Evolutionary conservation across 139 green algal genomes (phyloP).

Genomic region (Yamagishiella unicocca): DNA sequence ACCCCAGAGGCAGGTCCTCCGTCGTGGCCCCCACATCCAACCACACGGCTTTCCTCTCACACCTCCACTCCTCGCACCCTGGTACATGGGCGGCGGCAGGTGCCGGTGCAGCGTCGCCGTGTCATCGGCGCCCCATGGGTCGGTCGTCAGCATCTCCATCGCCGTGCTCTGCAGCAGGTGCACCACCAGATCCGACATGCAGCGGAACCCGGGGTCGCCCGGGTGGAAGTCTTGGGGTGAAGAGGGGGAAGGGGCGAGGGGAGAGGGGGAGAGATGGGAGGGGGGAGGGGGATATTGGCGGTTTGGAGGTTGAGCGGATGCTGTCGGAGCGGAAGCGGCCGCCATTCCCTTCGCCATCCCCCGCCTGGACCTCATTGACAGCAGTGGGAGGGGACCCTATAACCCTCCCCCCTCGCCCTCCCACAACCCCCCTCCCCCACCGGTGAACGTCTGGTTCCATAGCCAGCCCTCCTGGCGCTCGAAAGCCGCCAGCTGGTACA

Average conservation of each 20-base stretch:
- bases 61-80: slow-evolving; percentile 9
- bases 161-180: slow-evolving; percentile 54
- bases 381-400: no score
- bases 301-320: no score
- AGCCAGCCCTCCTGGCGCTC: not conserved
- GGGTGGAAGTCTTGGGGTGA: not conserved
- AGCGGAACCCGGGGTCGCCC: not conserved
- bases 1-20: no score
- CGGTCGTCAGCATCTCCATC: slow-evolving; percentile 24
- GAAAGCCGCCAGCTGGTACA: slow-evolving; percentile 6
- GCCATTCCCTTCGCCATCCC: not conserved
- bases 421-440: no score
- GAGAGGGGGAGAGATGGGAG: no score
- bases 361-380: no score
- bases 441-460: no score
- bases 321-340: not conserved
- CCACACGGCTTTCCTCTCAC: not conserved
- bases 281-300: no score
- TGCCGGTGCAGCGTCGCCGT: slow-evolving; percentile 21
- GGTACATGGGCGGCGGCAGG: slow-evolving; percentile 52
- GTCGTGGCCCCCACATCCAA: not conserved
- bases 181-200: slow-evolving; percentile 48
- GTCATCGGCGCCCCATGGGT: slow-evolving; percentile 42
- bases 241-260: not conserved
- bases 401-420: no score